Evolutionary conservation across 2,329 filamentous ascomycete species (phyloP).

Genomic region (Lecanicillium sp.): DNA sequence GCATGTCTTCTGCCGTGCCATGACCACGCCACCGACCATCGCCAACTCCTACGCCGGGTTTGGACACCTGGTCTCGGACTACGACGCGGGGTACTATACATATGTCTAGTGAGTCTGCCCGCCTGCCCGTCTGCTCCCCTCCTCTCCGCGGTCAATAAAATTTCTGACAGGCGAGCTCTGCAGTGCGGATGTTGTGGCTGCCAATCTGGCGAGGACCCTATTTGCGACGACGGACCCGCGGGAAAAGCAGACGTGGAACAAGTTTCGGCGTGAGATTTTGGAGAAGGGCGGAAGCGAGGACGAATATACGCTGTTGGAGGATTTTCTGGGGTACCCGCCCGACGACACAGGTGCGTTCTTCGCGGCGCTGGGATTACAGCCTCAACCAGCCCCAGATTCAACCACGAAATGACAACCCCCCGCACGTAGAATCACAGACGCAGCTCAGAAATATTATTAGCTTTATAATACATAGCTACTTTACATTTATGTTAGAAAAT

Average conservation of each 20-base stretch:
- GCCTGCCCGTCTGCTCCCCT: too few species aligned
- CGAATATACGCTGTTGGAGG: neutral
- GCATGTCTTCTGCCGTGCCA: neutral
- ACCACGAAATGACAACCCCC: neutral
- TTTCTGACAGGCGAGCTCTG: neutral
- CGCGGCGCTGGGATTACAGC: neutral
- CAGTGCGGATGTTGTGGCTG: slow-evolving; percentile 1
- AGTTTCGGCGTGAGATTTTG: neutral
- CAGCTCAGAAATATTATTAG: too few species aligned
- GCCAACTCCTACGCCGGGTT: neutral
- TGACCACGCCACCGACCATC: neutral
- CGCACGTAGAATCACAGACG: too few species aligned
- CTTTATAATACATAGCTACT: too few species aligned
- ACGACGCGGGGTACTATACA: slow-evolving; percentile 1
- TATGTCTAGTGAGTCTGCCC: neutral
- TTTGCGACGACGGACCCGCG: neutral
- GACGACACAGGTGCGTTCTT: neutral
- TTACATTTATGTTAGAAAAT: too few species aligned
- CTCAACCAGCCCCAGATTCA: neutral
- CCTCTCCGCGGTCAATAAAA: neutral
- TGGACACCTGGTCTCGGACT: neutral
- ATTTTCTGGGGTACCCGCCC: neutral
- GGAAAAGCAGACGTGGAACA: neutral
- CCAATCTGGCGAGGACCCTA: neutral
- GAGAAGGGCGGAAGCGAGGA: neutral